phyloP scores from a whole-genome alignment of 495 filamentous ascomycete species.

The Geopyxis carbonaria region DNA sequence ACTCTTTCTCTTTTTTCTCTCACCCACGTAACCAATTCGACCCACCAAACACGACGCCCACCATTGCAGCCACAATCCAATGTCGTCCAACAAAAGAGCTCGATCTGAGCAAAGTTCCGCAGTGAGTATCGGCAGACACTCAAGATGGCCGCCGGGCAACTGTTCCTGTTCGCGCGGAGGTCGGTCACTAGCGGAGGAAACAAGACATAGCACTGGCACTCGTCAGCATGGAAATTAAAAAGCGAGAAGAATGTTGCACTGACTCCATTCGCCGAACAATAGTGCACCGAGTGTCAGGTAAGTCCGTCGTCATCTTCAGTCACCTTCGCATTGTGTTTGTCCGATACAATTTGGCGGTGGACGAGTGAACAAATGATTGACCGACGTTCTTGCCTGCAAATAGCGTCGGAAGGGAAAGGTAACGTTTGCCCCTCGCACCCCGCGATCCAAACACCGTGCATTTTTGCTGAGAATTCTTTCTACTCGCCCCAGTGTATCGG shows the following conservation, averaged over 20 bases:
- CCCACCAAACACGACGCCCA: no score
- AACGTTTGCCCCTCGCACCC: background rate
- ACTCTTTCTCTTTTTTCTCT: no score
- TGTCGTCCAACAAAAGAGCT: conserved; percentile 7
- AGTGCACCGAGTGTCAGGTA: conserved; percentile 23
- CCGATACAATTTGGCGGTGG: background rate
- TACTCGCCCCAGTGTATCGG: conserved; percentile 19
- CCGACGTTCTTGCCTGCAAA: background rate
- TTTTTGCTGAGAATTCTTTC: background rate
- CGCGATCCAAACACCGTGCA: background rate
- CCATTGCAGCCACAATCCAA: no score
- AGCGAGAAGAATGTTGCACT: no score
- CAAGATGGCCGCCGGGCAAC: no score
- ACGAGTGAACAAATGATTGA: conserved; percentile 5
- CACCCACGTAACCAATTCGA: no score
- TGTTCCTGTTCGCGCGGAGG: no score
- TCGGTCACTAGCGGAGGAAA: no score
- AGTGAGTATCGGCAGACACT: no score
- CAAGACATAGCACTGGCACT: no score
- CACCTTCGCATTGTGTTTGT: background rate
- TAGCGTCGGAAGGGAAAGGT: conserved; percentile 20
- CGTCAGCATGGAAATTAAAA: no score
- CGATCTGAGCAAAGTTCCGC: conserved; percentile 5
- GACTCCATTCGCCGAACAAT: no score
- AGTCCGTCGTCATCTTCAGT: background rate